Evolutionary conservation across 805 yeast species (phyloP).

Genomic region (Nakazawaea ambrosiae): DNA sequence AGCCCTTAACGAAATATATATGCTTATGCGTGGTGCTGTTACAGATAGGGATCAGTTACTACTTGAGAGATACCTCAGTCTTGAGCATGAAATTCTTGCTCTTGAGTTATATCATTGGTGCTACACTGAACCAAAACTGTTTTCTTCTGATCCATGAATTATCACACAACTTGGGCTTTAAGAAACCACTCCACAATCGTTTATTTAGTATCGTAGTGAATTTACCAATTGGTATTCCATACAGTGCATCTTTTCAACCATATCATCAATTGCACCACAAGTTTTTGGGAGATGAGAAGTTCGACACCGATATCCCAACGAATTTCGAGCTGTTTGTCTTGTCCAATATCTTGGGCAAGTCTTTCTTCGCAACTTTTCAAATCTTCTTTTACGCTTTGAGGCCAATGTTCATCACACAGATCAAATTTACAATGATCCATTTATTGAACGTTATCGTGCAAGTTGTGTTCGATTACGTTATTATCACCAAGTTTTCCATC

Average conservation of each 20-base stretch:
- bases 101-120: constrained; percentile 75
- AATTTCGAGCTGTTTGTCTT: constrained; percentile 64
- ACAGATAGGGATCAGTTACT: constrained; percentile 63
- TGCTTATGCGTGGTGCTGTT: constrained; percentile 55
- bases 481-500: constrained; percentile 58
- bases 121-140: constrained; percentile 76
- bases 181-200: constrained; percentile 69
- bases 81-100: constrained; percentile 47
- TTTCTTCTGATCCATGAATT: constrained; percentile 87
- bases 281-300: constrained; percentile 74
- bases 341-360: constrained; percentile 76
- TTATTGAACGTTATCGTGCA: constrained; percentile 61
- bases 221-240: constrained; percentile 85
- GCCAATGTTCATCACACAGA: constrained; percentile 78
- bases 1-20: constrained; percentile 78
- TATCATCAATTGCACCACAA: constrained; percentile 91
- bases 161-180: constrained; percentile 79
- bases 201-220: constrained; percentile 72
- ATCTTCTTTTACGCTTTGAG: constrained; percentile 83
- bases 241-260: constrained; percentile 82
- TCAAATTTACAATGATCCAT: constrained; percentile 72
- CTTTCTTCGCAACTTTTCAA: constrained; percentile 86
- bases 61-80: constrained; percentile 48
- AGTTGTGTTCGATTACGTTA: constrained; percentile 44
- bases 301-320: constrained; percentile 88